Base-by-base conservation (phyloP, 331 rosid genomes). In the Prunus yedoensis region DNA sequence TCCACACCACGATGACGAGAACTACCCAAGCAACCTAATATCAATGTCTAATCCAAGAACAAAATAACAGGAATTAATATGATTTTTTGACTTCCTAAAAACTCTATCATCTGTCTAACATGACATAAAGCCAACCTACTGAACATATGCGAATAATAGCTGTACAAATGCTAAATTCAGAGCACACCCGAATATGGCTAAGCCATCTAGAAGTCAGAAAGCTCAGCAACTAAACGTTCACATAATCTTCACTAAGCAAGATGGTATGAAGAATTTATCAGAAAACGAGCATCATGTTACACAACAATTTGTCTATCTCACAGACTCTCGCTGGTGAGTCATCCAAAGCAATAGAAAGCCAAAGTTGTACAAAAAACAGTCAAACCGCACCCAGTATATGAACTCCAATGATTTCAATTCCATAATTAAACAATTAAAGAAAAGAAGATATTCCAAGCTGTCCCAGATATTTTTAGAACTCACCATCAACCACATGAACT, bases 1-100 rank as follows among this genome's bases (percentile, higher is more conserved):
- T 30, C 58, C 75, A 60, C 71, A 74, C 75, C 50, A 47, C 50
- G 27, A 23, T 32, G 38, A 64, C 32, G 45, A 54, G 21, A 35
- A 14, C 13, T 20, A 35, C 60, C 49, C 38, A 58, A 23, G 35
- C 35, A 76, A 53, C 46, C 41, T 18, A 54, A 66, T 20, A 23
- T 51, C 60, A 32, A 66, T 23, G 41, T 35, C 30, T 50, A 45
- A 13, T 21, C 53, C 62, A 54, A 10, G 27, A 35, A 47, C 8
- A 12, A 20, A 11, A 32, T 23, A 66, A 23, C 5, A 41, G 0
- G 11, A 1, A 11, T 18, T 20, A 54, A 41, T 20, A 15, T 7
- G 51, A 71, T 11, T 51, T 18, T 30, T 21, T 21, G 3, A 56
- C 61, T 57, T 16, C 38, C 65, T 20, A 10, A 30, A 32, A 53